Base-by-base conservation (phyloP, 495 filamentous ascomycete species). In the Durotheca rogersii region DNA sequence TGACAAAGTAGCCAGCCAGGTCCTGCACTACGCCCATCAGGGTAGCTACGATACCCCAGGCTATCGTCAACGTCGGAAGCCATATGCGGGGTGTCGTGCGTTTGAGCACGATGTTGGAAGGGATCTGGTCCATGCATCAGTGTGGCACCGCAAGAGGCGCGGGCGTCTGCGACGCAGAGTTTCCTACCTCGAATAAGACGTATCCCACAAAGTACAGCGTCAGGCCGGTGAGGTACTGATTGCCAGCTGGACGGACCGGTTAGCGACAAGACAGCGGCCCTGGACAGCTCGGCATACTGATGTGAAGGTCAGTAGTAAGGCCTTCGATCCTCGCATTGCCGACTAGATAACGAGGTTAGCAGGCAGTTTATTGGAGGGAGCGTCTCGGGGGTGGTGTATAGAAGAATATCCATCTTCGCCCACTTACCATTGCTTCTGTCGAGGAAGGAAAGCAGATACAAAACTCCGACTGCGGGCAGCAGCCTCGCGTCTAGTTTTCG, bases 171-270 rank as follows among this genome's bases (percentile, higher is more conserved):
- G 4, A 3, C 12, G 1, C 16, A 7, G 7, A 1, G 21, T 19
- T 6, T n/a, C 19, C 20, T 51, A 69, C 67, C 51, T 84, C 81
- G 38, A 85, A 82, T 9, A 88, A 65, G 14, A 88, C 83, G 62
- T 91, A 91, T 35, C 85, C 86, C 38, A 89, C 71, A 64, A 89
- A 90, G 62, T 87, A 89, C 0, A 90, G 63, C 0, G 86, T 89
- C 27, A 89, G 66, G 0, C 84, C 80, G 3, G 81, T 84, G 0
- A 89, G 72, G 48, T 89, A 89, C 52, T 88, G 81, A 53, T 88
- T 79, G 2, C 83, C 85, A 29, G 80, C 66, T 69, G 23, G 9
- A n/a, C 9, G 11, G 36, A 29, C 15, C 17, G 7, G 9, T 57
- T 23, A 46, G 48, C 6, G 27, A 41, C 6, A 14, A 7, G 18